Evolutionary conservation across 805 yeast species (phyloP).

Genomic region (Jamesozyma spencerorum): DNA sequence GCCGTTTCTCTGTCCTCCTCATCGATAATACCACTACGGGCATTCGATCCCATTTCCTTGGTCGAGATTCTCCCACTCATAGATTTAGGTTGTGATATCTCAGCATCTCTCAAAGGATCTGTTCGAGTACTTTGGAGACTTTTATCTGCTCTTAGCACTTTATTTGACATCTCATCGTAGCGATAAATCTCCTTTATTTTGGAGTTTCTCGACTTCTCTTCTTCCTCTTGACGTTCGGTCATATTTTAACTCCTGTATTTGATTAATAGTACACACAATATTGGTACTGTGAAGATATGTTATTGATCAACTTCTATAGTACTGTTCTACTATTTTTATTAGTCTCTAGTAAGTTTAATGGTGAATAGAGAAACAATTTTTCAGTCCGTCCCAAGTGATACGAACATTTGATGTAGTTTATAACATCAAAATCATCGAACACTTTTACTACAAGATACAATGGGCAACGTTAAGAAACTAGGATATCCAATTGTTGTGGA

Average conservation of each 20-base stretch:
- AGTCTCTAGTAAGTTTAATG: no score
- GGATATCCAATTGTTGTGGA: no score
- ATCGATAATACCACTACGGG: slow-evolving; percentile 1
- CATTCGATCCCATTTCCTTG: slow-evolving; percentile 57
- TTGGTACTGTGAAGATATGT: no score
- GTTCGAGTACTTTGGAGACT: slow-evolving; percentile 37
- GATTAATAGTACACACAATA: no score
- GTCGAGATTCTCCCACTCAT: slow-evolving; percentile 58
- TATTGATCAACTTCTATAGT: no score
- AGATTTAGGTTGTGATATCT: slow-evolving; percentile 58
- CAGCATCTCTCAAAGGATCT: slow-evolving; percentile 37
- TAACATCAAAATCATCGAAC: not conserved
- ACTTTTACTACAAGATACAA: no score
- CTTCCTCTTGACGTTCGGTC: slow-evolving; percentile 9
- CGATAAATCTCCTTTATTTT: slow-evolving; percentile 36
- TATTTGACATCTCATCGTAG: slow-evolving; percentile 69
- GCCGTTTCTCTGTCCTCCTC: slow-evolving; percentile 13
- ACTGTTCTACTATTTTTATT: no score
- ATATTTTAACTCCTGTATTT: slow-evolving; percentile 1
- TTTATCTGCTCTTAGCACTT: slow-evolving; percentile 54
- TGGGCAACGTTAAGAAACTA: no score
- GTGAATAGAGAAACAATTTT: no score
- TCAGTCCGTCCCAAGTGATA: no score
- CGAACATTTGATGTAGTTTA: not conserved
- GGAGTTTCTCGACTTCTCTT: slow-evolving; percentile 9